Base-by-base conservation (phyloP, 192 early-diverging fungal genomes). In the Coemansia nantahalensis region DNA sequence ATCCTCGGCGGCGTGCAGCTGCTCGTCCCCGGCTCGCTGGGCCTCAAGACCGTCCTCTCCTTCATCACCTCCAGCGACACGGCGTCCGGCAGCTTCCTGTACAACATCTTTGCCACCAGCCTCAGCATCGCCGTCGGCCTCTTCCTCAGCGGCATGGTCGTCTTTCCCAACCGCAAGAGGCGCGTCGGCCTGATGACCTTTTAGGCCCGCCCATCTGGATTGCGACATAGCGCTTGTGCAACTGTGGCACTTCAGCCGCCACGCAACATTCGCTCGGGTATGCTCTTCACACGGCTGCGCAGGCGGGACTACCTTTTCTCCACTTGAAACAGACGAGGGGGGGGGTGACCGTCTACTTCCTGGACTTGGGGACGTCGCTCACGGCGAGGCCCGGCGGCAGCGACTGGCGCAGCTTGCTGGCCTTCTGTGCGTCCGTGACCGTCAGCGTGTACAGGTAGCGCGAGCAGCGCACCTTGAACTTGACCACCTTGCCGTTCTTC, bases 401-500 rank as follows among this genome's bases (percentile, higher is more conserved):
- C 44, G 92, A 93, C 80, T 94, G 88, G 64, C 85, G 86, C 45
- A 98, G 84, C 86, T 98, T 98, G 65, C 85, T 79, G 52, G 94
- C 95, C 87, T 95, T 98, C 73, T 89, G 84, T 45, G 83, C 80
- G 80, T 98, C 95, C 46, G 91, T 82, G 61, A 98, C 89, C 48
- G 91, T 86, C 56, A 98, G 85, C 45, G 95, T 98, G 89, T 98
- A 98, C 68, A 98, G 84, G 87, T 93, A 97, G 65, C 85, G 84
- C 54, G 94, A 92, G 88, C 95, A 95, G 78, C 95, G 85, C 59
- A 98, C 88, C 92, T 98, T 98, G 88, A 98, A 97, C 86, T 98
- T 98, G 86, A 82, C 79, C 61, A 90, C 65, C 56, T 80, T 81
- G 65, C 80, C 86, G 83, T 86, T 93, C 87, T 94, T 94, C 91